phyloP scores from a whole-genome alignment of 2,329 filamentous ascomycete species.

The Fusarium sp. region DNA sequence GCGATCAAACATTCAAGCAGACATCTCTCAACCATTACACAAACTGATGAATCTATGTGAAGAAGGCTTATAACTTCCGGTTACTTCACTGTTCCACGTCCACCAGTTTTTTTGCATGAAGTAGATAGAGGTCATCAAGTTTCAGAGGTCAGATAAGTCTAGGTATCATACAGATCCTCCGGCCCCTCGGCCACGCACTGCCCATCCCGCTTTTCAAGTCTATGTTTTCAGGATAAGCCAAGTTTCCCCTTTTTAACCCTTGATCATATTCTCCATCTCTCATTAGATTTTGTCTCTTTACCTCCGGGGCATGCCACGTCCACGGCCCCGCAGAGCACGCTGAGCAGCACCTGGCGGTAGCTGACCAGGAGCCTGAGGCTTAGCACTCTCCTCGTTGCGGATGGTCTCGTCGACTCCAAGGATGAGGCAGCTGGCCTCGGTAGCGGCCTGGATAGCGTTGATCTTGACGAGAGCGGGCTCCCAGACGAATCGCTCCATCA shows the following conservation, averaged over 20 bases:
- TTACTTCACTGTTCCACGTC: not conserved
- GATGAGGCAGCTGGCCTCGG: conserved; percentile 95
- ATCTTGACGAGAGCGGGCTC: conserved; percentile 96
- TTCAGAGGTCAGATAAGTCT: conserved; percentile 43
- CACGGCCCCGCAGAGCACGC: conserved; percentile 83
- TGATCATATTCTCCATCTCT: conserved; percentile 35
- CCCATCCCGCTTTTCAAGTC: conserved; percentile 19
- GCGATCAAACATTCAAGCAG: not conserved
- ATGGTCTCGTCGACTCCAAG: conserved; percentile 98
- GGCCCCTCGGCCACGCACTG: conserved; percentile 33
- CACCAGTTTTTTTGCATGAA: not conserved
- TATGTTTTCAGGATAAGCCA: conserved; percentile 32
- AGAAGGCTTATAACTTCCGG: too few relatives aligned
- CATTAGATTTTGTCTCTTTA: conserved; percentile 53
- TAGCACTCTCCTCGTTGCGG: conserved; percentile 92
- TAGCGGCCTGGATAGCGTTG: conserved; percentile 95
- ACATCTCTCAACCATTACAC: not conserved
- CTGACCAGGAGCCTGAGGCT: conserved; percentile 82
- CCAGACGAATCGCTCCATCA: conserved; percentile 97
- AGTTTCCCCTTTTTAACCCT: conserved; percentile 29
- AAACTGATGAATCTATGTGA: too few relatives aligned
- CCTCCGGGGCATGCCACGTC: conserved; percentile 83
- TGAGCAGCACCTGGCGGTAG: conserved; percentile 87
- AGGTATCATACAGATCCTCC: conserved; percentile 53
- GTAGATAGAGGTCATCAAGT: conserved; percentile 41